phyloP scores from a whole-genome alignment of 2,329 filamentous ascomycete species.

The Pezizomycotina sp. region DNA sequence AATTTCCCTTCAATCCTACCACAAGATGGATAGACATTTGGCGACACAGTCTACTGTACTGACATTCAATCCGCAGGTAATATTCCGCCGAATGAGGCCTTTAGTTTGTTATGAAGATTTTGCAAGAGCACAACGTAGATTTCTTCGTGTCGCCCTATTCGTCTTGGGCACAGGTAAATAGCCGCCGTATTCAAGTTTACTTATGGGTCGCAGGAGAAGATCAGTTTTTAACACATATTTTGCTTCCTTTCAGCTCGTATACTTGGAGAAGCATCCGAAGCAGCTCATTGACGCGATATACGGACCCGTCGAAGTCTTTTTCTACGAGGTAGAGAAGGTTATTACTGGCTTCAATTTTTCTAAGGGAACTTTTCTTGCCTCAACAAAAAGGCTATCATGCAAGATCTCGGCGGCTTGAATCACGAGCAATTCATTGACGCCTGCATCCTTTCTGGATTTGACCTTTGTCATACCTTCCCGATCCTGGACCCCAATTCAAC shows the following conservation, averaged over 20 bases:
- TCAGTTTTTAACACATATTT: background rate
- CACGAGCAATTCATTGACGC: slow-evolving; percentile 67
- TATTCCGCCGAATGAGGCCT: slow-evolving; percentile 22
- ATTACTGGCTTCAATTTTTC: slow-evolving; percentile 48
- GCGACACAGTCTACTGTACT: too few relatives aligned
- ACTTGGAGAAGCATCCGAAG: slow-evolving; percentile 23
- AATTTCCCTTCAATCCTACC: too few relatives aligned
- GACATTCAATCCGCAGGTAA: too few relatives aligned
- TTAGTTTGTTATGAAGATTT: slow-evolving; percentile 23
- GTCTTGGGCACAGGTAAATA: slow-evolving; percentile 23
- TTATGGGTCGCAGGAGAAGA: slow-evolving; percentile 1
- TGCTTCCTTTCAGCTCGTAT: slow-evolving; percentile 19
- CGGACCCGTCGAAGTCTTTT: slow-evolving; percentile 24
- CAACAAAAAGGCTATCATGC: slow-evolving; percentile 52
- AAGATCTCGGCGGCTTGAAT: slow-evolving; percentile 44
- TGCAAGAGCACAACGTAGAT: slow-evolving; percentile 23
- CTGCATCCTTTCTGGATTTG: slow-evolving; percentile 64
- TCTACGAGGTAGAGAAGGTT: slow-evolving; percentile 26
- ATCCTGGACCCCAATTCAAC: slow-evolving; percentile 44
- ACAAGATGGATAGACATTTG: too few relatives aligned
- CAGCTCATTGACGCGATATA: slow-evolving; percentile 26
- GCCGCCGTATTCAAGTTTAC: background rate
- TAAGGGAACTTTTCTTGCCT: slow-evolving; percentile 46
- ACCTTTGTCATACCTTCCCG: slow-evolving; percentile 64
- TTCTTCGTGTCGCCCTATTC: slow-evolving; percentile 26